Evolutionary conservation across 225 moss, liverwort and hornwort species (phyloP).

Genomic region (Pleurozium schreberi): DNA sequence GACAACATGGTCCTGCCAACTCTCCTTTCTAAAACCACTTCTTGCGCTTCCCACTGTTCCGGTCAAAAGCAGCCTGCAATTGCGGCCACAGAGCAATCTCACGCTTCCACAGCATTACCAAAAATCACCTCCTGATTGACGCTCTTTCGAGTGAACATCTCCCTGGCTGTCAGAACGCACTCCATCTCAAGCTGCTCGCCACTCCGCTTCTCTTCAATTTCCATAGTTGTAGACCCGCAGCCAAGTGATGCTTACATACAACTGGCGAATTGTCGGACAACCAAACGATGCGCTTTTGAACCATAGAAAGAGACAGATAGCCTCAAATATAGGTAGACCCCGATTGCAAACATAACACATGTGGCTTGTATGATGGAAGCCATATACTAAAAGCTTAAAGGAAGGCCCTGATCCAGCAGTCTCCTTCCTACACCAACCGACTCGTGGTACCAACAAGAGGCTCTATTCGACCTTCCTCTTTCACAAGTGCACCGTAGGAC

Average conservation of each 20-base stretch:
- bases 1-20: slow-evolving; percentile 1
- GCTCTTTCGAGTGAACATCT: slow-evolving; percentile 22
- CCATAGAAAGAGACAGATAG: neutral
- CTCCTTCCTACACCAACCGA: neutral
- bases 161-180: slow-evolving; percentile 13
- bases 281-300: too few relatives aligned
- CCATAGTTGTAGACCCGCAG: neutral
- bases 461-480: neutral
- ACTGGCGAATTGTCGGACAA: neutral
- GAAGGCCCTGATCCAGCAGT: neutral
- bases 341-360: neutral
- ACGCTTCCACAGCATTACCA: slow-evolving; percentile 1
- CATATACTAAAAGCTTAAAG: too few relatives aligned
- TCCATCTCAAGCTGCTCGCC: neutral
- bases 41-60: slow-evolving; percentile 7
- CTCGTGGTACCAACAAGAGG: neutral
- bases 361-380: neutral
- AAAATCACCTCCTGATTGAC: neutral
- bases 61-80: slow-evolving; percentile 13
- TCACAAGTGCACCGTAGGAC: neutral
- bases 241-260: neutral
- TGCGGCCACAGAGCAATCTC: slow-evolving; percentile 6
- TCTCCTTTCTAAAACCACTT: slow-evolving; percentile 6
- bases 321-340: neutral
- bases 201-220: neutral